Conservation (phyloP, 2,329 filamentous ascomycete species). For the Capronia americana region DNA sequence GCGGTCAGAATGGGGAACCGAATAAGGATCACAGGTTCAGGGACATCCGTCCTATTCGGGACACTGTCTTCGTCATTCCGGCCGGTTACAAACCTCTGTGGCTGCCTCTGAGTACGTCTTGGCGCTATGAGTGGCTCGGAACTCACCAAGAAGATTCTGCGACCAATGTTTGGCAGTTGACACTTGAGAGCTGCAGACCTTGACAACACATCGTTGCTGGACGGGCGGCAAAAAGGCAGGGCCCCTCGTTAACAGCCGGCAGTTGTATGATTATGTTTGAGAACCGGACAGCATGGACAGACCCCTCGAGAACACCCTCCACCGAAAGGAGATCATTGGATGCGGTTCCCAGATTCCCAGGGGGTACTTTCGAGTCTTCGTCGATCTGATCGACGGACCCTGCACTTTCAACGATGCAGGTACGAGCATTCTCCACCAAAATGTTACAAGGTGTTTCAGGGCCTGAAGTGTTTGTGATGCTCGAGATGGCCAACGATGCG, state of each 20-base stretch:
- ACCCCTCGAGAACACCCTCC: neutral
- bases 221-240: neutral
- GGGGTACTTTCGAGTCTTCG: neutral
- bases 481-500: neutral
- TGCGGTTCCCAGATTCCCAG: neutral
- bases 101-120: constrained; percentile 16
- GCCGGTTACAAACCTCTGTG: constrained; percentile 17
- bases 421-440: neutral
- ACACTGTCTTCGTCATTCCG: constrained; percentile 22
- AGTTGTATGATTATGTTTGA: neutral
- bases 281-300: neutral
- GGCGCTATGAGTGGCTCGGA: constrained; percentile 30
- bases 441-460: constrained; percentile 13
- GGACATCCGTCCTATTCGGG: constrained; percentile 14
- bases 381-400: constrained; percentile 18
- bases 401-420: constrained; percentile 1
- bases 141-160: constrained; percentile 13
- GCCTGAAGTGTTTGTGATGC: constrained; percentile 27
- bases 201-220: constrained; percentile 15
- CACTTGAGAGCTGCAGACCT: neutral
- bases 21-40: constrained; percentile 25
- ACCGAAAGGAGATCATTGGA: neutral
- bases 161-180: constrained; percentile 12
- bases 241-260: neutral
- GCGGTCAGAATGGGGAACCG: constrained; percentile 22